Evolutionary conservation across 192 early-diverging fungal species (phyloP).

Genomic region (Coemansia sp.): DNA sequence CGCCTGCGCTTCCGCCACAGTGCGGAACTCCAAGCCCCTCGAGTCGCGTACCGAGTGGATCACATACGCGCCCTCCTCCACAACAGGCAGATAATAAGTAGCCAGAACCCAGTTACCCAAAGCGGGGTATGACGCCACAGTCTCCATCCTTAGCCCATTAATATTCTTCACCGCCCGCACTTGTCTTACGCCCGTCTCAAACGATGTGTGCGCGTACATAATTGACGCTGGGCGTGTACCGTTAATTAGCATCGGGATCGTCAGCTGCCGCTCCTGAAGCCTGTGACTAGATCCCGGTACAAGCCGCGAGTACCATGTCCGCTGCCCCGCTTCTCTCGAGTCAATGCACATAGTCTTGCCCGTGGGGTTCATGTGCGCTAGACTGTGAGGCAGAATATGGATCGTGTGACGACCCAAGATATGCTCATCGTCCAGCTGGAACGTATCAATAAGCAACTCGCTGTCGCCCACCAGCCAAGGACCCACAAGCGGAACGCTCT

Average conservation of each 20-base stretch:
- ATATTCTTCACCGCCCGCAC: constrained; percentile 30
- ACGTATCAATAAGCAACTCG: constrained; percentile 51
- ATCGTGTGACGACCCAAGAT: constrained; percentile 57
- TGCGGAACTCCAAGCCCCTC: constrained; percentile 51
- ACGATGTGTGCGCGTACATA: constrained; percentile 40
- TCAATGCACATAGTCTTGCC: constrained; percentile 39
- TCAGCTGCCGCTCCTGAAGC: constrained; percentile 10
- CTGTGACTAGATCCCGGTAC: constrained; percentile 7
- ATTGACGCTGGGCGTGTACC: constrained; percentile 50
- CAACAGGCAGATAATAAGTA: constrained; percentile 42
- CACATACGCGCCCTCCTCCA: constrained; percentile 45
- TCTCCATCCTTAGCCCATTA: constrained; percentile 30
- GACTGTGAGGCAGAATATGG: constrained; percentile 53
- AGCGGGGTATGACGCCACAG: constrained; percentile 30
- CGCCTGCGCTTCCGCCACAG: constrained; percentile 29
- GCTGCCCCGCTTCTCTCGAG: not conserved
- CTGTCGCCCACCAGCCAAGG: constrained; percentile 52
- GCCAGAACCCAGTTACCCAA: constrained; percentile 49
- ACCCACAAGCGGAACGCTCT: constrained; percentile 42
- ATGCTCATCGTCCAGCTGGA: constrained; percentile 48
- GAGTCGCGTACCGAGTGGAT: constrained; percentile 40
- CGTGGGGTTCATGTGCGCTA: constrained; percentile 51
- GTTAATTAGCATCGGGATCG: constrained; percentile 52
- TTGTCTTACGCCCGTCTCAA: constrained; percentile 43
- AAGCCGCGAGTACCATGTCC: constrained; percentile 29